Base-by-base conservation (phyloP, 1,139 yeast species). In the Yamadazyma siamensis region DNA sequence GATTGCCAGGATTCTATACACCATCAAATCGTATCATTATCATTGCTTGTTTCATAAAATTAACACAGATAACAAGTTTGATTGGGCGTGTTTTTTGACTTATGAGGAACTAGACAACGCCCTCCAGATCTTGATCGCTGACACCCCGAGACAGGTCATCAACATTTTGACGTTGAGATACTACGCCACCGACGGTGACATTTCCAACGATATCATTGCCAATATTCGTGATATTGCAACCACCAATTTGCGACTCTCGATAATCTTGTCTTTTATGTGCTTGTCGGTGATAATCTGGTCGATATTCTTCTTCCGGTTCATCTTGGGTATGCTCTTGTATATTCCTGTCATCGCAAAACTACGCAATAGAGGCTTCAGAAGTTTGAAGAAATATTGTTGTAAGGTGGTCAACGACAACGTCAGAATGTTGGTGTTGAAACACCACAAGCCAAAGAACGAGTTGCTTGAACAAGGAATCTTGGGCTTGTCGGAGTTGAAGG, bases 131-230 rank as follows among this genome's bases (percentile, higher is more conserved):
- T 44, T 83, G 13, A 61, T 84, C 26, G 89, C 95, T 1, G 95
- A 87, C 46, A 72, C 89, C 5, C 96, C 96, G n/a, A 73, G 96
- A 54, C 96, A 87, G 57, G 81, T 82, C 3, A 74, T 87, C 44
- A 87, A 87, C 51, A 83, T 88, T 16, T 60, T 84, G 42, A 85
- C 96, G 0, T 56, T 83, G 21, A 67, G 80, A 49, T 64, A 59
- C 36, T 69, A 71, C 35, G 77, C 78, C 7, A 69, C 83, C 5
- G 63, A 57, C 27, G 66, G 63, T 7, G 70, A 68, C 25, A 39
- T 57, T 6, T 58, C 67, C 28, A 61, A 60, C 38, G 66, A 61
- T 37, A 72, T 83, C 33, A 56, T 72, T 34, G 52, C 54, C 5
- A 78, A 84, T 24, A 73, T 87, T 26, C 61, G 65, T 39, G 42